A percentile compares a stretch with the other conserved stretches of the same genome.
Evolutionary conservation across 768 basidiomycete genomes (phyloP).

Genomic region (Exidia glandulosa): DNA sequence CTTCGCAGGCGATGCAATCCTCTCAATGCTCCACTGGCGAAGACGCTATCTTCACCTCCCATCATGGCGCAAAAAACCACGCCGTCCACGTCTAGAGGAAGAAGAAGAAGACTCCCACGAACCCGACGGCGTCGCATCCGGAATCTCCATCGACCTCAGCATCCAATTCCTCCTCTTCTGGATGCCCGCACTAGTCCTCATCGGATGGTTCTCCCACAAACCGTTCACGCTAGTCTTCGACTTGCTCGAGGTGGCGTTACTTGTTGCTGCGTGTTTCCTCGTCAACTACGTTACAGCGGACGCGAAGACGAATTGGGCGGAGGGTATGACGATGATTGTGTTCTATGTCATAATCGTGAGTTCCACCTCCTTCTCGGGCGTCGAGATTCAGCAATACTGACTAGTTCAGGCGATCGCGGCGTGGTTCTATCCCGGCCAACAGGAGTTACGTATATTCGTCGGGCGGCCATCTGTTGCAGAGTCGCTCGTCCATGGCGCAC

Average conservation of each 20-base stretch:
- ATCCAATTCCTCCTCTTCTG: slow-evolving; percentile 72
- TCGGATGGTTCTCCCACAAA: slow-evolving; percentile 54
- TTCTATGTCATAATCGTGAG: slow-evolving; percentile 60
- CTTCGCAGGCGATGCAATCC: slow-evolving; percentile 54
- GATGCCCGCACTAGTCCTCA: slow-evolving; percentile 60
- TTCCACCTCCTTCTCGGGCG: slow-evolving; percentile 1
- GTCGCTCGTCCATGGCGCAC: too few relatives aligned
- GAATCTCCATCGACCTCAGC: slow-evolving; percentile 54
- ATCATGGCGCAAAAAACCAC: too few relatives aligned
- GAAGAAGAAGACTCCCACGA: slow-evolving; percentile 19
- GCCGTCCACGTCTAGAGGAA: slow-evolving; percentile 31
- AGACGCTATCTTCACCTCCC: slow-evolving; percentile 35
- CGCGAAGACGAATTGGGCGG: slow-evolving; percentile 69
- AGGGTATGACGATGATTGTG: slow-evolving; percentile 52
- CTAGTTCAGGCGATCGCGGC: slow-evolving; percentile 39
- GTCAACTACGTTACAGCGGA: slow-evolving; percentile 76
- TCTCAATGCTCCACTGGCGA: slow-evolving; percentile 48
- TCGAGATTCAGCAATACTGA: background rate
- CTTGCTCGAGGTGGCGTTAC: slow-evolving; percentile 45
- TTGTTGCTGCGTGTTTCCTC: slow-evolving; percentile 59
- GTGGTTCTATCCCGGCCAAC: slow-evolving; percentile 58
- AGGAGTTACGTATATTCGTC: slow-evolving; percentile 22
- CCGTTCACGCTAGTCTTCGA: slow-evolving; percentile 62
- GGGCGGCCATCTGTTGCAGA: background rate
- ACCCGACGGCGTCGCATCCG: background rate